Percentiles rank a stretch among this genome's conserved stretches.
Evolutionary conservation across 2,329 filamentous ascomycete species (phyloP).

Genomic region (Curvularia hawaiiensis): DNA sequence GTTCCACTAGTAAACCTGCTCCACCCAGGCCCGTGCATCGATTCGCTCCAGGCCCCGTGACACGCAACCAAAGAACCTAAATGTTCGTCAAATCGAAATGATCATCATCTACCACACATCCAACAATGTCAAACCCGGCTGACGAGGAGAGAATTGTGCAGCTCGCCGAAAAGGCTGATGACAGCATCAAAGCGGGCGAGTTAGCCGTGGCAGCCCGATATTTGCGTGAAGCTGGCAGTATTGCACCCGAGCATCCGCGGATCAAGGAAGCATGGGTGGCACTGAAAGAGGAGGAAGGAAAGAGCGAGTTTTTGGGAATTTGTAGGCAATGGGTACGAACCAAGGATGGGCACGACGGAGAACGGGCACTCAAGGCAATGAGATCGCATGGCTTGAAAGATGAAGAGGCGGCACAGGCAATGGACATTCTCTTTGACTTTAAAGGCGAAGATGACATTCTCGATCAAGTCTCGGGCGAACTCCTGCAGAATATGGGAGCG

Average conservation of each 20-base stretch:
- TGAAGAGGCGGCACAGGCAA: constrained; percentile 48
- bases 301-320: constrained; percentile 40
- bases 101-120: constrained; percentile 12
- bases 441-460: constrained; percentile 49
- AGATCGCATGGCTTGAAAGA: constrained; percentile 40
- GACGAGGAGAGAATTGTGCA: constrained; percentile 39
- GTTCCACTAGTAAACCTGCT: constrained; percentile 12
- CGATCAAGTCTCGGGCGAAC: constrained; percentile 48
- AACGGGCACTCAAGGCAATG: constrained; percentile 43
- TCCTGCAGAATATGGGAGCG: constrained; percentile 45
- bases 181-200: constrained; percentile 38
- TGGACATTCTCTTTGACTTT: constrained; percentile 51
- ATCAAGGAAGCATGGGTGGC: constrained; percentile 50
- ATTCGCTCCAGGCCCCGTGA: constrained; percentile 23
- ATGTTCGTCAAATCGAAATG: constrained; percentile 23
- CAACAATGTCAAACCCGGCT: constrained; percentile 35
- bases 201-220: constrained; percentile 48
- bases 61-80: constrained; percentile 23
- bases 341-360: constrained; percentile 48
- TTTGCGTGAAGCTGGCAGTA: constrained; percentile 52
- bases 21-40: constrained; percentile 27
- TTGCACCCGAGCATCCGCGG: constrained; percentile 49
- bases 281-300: constrained; percentile 48
- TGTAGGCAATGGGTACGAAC: constrained; percentile 45
- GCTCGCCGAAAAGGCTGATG: constrained; percentile 38